Conservation (phyloP, 805 yeast genomes). For the Ogataea zsoltii region DNA sequence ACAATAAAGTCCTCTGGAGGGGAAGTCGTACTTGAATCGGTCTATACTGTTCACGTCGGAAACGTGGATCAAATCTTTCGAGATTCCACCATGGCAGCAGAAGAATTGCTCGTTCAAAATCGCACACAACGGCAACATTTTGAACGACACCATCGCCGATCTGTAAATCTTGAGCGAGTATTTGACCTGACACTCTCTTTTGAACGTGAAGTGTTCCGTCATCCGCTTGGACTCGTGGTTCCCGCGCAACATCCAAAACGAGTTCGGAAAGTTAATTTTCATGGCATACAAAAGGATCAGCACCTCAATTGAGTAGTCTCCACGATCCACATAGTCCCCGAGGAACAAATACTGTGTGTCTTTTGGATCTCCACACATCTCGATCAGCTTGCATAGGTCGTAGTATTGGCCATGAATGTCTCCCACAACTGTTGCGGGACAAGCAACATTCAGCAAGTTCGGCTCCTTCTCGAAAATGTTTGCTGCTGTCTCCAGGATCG, state of each 20-base stretch:
- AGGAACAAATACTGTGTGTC: constrained; percentile 76
- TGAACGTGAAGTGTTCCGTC: constrained; percentile 93
- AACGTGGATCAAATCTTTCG: constrained; percentile 74
- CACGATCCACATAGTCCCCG: constrained; percentile 96
- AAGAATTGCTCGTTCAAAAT: constrained; percentile 89
- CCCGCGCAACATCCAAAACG: constrained; percentile 84
- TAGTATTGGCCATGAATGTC: constrained; percentile 97
- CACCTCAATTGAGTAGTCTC: constrained; percentile 87
- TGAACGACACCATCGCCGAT: constrained; percentile 74
- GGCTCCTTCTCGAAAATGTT: constrained; percentile 68
- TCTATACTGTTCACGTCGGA: constrained; percentile 69
- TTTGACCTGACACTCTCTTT: constrained; percentile 85
- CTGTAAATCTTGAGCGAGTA: constrained; percentile 68
- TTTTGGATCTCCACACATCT: constrained; percentile 87
- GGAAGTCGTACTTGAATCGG: constrained; percentile 81
- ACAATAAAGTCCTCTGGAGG: constrained; percentile 89
- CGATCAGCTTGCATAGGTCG: constrained; percentile 86
- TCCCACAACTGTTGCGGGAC: constrained; percentile 95
- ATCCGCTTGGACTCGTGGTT: constrained; percentile 93
- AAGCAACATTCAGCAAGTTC: constrained; percentile 74
- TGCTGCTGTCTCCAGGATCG: constrained; percentile 65
- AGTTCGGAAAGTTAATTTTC: constrained; percentile 71
- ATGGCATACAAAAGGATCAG: constrained; percentile 73
- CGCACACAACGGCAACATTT: constrained; percentile 87
- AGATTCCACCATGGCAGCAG: constrained; percentile 94